phyloP scores from a whole-genome alignment of 305 asterid genomes.

The Solanum chacoense region DNA sequence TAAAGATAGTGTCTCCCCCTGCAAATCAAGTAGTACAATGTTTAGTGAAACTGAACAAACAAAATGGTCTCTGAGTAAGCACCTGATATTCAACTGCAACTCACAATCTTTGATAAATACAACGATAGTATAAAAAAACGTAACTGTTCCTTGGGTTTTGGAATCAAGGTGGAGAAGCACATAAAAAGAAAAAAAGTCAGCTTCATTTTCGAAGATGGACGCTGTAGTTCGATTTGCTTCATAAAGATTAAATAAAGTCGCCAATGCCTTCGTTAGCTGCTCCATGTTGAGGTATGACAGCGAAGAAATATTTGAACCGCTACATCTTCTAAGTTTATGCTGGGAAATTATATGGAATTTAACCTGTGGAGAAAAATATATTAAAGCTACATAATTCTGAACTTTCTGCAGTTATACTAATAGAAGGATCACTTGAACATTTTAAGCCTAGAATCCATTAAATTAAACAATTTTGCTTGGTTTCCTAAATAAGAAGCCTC shows the following conservation, averaged over 20 bases:
- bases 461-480: not conserved
- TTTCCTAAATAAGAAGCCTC: not conserved
- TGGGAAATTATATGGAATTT: constrained; percentile 78
- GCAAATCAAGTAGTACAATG: constrained; percentile 11
- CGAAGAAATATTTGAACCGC: constrained; percentile 42
- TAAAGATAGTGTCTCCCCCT: constrained; percentile 72
- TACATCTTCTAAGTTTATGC: constrained; percentile 45
- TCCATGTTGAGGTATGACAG: constrained; percentile 69
- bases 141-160: constrained; percentile 41
- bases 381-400: not conserved
- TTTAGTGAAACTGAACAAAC: not conserved
- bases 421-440: not conserved
- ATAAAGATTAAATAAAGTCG: constrained; percentile 50
- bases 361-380: constrained; percentile 38
- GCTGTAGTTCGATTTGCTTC: constrained; percentile 46
- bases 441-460: not conserved
- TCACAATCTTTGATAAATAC: not conserved
- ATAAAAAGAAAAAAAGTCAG: constrained; percentile 63
- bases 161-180: constrained; percentile 81
- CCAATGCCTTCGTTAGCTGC: constrained; percentile 76
- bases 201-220: constrained; percentile 43
- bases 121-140: not conserved
- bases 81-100: not conserved
- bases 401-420: not conserved
- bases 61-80: not conserved